A percentile compares a stretch with the other conserved stretches of the same genome.
Conservation (phyloP, 768 basidiomycete genomes). For the Boletus pseudopeckii region DNA sequence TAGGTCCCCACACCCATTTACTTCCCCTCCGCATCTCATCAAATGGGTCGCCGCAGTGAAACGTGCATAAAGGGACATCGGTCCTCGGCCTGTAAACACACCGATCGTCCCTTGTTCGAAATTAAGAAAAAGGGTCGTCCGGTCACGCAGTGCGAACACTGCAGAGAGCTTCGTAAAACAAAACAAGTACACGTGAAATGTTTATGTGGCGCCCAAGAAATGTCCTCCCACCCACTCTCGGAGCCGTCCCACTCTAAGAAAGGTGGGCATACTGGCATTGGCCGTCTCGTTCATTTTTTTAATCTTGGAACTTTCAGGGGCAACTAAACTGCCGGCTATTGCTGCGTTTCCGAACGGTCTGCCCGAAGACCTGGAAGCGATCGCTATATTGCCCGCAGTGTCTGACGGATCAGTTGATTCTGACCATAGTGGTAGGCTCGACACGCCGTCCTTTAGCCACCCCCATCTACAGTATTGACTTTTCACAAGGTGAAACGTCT, state of each 20-base stretch:
- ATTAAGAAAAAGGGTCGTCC: conserved; percentile 66
- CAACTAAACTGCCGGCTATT: conserved; percentile 57
- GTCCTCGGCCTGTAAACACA: conserved; percentile 85
- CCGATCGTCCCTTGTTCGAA: conserved; percentile 82
- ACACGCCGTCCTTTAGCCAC: conserved; percentile 41
- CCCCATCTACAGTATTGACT: conserved; percentile 43
- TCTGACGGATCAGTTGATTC: conserved; percentile 58
- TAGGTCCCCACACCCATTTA: conserved; percentile 35
- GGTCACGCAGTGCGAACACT: conserved; percentile 53
- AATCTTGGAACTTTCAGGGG: conserved; percentile 37
- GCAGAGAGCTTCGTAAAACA: conserved; percentile 44
- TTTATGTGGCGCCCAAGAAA: conserved; percentile 39
- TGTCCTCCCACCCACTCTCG: conserved; percentile 16
- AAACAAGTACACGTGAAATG: conserved; percentile 46
- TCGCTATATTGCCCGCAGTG: conserved; percentile 31
- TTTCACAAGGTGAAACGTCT: conserved; percentile 43
- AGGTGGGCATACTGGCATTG: conserved; percentile 44
- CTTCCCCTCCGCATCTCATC: conserved; percentile 3
- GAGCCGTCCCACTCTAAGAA: conserved; percentile 47
- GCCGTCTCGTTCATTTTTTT: not conserved
- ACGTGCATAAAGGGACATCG: conserved; percentile 95
- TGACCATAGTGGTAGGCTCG: conserved; percentile 63
- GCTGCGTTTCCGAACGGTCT: conserved; percentile 83
- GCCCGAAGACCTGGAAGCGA: conserved; percentile 63
- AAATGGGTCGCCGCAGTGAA: conserved; percentile 50